Conservation (phyloP, 2,329 filamentous ascomycete species). For the Penicillium nordicum region DNA sequence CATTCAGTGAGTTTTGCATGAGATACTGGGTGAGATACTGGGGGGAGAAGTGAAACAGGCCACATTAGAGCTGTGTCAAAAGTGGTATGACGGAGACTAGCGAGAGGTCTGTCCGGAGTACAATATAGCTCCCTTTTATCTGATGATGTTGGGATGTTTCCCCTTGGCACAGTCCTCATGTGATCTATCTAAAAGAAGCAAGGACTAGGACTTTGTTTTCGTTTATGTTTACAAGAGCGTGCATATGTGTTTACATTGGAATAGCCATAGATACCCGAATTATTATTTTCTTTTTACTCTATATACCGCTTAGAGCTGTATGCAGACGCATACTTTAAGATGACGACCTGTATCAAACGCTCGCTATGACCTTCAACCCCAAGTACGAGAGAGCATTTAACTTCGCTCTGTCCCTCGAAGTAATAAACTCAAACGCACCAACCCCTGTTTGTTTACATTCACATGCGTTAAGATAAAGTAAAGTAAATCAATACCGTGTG, state of each 20-base stretch:
- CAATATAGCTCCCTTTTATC: neutral
- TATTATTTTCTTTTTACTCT: neutral
- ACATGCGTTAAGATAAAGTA: conserved; percentile 1
- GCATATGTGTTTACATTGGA: neutral
- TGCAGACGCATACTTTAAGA: neutral
- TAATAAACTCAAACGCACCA: neutral
- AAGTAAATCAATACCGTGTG: neutral
- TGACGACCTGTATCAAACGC: neutral
- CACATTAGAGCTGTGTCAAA: too few relatives aligned
- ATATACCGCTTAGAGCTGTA: neutral
- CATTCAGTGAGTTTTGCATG: neutral
- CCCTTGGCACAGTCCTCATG: neutral
- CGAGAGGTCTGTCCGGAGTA: neutral
- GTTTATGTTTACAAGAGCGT: neutral
- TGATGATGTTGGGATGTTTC: neutral
- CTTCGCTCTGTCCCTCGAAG: neutral
- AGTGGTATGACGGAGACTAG: neutral
- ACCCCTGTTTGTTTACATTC: neutral
- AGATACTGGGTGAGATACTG: neutral
- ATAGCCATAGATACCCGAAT: conserved; percentile 6
- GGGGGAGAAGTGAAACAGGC: too few relatives aligned
- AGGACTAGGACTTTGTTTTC: neutral
- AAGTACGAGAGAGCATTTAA: neutral
- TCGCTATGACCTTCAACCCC: neutral
- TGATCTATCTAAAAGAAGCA: neutral